Conservation (phyloP, 2,329 filamentous ascomycete genomes). For the Acephala macrosclerotiorum region DNA sequence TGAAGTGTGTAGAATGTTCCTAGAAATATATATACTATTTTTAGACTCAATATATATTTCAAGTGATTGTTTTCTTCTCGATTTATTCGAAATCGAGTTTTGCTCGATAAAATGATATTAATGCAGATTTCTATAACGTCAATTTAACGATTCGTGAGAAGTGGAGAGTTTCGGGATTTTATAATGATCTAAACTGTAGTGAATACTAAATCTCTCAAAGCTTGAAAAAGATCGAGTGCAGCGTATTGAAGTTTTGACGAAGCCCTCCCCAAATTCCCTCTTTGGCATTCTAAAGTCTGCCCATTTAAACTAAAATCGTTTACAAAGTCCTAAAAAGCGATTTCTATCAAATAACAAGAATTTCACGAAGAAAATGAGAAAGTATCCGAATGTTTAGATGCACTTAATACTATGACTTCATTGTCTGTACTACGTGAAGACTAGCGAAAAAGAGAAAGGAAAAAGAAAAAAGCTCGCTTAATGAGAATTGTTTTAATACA, state of each 20-base stretch:
- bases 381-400: background rate
- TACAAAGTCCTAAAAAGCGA: too few species aligned
- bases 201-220: background rate
- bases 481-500: background rate
- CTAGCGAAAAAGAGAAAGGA: background rate
- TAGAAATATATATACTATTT: background rate
- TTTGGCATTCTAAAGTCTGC: too few species aligned
- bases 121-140: background rate
- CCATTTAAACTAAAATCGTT: slow-evolving; percentile 1
- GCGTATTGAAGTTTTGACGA: background rate
- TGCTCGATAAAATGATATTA: background rate
- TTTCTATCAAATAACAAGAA: too few species aligned
- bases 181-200: too few species aligned
- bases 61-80: background rate
- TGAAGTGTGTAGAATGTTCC: background rate
- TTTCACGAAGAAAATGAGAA: background rate
- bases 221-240: background rate
- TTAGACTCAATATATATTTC: slow-evolving; percentile 7
- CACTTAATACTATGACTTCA: background rate
- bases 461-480: background rate
- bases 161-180: too few species aligned
- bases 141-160: too few species aligned
- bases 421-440: background rate
- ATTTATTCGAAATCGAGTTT: background rate
- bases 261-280: background rate